These are phyloP conservation scores for Alternaria sp. DNA, from an alignment of 2,329 filamentous ascomycete genomes.

Conservation along the genomic window DNA sequence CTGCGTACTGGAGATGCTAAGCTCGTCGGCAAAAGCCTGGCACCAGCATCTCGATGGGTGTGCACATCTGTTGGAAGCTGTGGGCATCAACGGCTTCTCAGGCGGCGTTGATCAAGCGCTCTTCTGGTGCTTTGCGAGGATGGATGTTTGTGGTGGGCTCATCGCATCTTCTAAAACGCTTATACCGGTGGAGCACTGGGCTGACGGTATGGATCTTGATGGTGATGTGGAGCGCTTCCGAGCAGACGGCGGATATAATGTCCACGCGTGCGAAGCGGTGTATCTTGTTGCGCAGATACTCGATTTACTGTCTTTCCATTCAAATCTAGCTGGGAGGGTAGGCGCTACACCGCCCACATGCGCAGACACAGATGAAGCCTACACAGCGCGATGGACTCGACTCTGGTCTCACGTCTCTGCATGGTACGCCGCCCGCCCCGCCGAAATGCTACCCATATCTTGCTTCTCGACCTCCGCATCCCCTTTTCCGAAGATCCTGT, in stretches of 20 bases:
- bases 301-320: slow-evolving; percentile 34
- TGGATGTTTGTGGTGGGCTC: slow-evolving; percentile 65
- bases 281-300: slow-evolving; percentile 62
- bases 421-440: slow-evolving; percentile 44
- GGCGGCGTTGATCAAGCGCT: slow-evolving; percentile 62
- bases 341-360: neutral
- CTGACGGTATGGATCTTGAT: slow-evolving; percentile 51
- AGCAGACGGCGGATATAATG: slow-evolving; percentile 56
- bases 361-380: neutral
- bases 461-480: slow-evolving; percentile 8
- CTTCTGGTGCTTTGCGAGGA: slow-evolving; percentile 67
- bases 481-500: slow-evolving; percentile 25
- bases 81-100: slow-evolving; percentile 60
- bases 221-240: slow-evolving; percentile 51
- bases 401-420: slow-evolving; percentile 45
- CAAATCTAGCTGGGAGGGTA: slow-evolving; percentile 33
- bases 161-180: slow-evolving; percentile 63
- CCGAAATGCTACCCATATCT: slow-evolving; percentile 22
- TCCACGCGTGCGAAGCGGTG: slow-evolving; percentile 67
- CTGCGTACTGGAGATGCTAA: slow-evolving; percentile 60
- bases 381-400: slow-evolving; percentile 32
- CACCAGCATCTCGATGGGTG: slow-evolving; percentile 65
- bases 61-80: slow-evolving; percentile 61
- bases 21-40: slow-evolving; percentile 61
- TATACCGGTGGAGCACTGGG: slow-evolving; percentile 61